phyloP scores from a whole-genome alignment of 768 basidiomycete species.

The Baorangia bicolor region DNA sequence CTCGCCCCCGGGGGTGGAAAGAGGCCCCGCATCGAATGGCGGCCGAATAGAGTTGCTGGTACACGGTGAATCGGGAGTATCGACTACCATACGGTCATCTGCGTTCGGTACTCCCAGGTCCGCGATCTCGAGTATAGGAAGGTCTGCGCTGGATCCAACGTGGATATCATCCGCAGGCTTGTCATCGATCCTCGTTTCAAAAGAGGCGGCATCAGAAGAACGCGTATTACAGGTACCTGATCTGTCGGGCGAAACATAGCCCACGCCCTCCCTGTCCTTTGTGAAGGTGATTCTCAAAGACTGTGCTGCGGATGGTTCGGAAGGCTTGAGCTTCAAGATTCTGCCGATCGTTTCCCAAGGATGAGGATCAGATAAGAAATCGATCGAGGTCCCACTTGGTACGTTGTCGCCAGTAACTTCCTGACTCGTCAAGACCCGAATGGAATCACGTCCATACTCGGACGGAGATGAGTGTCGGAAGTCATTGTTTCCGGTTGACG shows the following conservation, averaged over 20 bases:
- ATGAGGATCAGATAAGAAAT: constrained; percentile 32
- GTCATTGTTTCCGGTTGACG: not conserved
- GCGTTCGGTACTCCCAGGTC: not conserved
- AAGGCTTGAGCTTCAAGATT: constrained; percentile 21
- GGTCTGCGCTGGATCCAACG: not conserved
- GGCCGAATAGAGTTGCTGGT: not conserved
- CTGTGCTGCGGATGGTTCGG: not conserved
- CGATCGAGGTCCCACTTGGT: constrained; percentile 11
- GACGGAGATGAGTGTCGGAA: not conserved
- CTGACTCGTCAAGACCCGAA: not conserved
- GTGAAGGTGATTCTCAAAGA: constrained; percentile 17
- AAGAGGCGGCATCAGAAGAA: not conserved
- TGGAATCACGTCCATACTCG: not conserved
- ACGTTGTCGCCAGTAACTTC: not conserved
- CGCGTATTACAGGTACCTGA: not conserved
- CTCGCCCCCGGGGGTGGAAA: not conserved
- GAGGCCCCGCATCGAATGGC: not conserved
- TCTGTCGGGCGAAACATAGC: constrained; percentile 10
- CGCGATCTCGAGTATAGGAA: not conserved
- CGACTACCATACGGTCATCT: not conserved
- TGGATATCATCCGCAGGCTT: not conserved
- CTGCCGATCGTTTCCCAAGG: constrained; percentile 33
- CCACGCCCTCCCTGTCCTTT: constrained; percentile 28
- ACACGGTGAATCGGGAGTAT: not conserved
- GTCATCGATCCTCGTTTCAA: not conserved